Evolutionary conservation across 768 basidiomycete species (phyloP).

Genomic region (Agrocybe chaxingu): DNA sequence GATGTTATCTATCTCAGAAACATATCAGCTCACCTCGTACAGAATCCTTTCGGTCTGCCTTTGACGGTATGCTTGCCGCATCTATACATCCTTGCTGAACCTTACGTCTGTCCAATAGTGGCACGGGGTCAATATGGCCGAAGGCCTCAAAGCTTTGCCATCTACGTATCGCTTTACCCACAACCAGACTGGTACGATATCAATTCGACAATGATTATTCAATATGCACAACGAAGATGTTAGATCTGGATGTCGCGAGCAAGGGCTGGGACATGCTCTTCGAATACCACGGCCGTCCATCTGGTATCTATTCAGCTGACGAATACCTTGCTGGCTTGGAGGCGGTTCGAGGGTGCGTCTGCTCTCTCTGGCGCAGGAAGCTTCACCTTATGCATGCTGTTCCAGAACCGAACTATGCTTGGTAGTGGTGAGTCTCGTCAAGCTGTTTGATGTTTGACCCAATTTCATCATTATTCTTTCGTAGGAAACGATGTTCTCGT

Average conservation of each 20-base stretch:
- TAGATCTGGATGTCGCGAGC: conserved; percentile 49
- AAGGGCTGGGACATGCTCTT: conserved; percentile 53
- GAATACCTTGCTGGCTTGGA: conserved; percentile 56
- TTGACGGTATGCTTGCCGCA: conserved; percentile 26
- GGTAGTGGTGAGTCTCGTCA: conserved; percentile 38
- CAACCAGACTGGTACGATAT: conserved; percentile 45
- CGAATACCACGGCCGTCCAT: conserved; percentile 56
- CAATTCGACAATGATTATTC: background rate
- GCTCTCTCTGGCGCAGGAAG: background rate
- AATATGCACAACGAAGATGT: background rate
- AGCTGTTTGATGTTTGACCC: background rate
- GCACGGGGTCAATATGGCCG: conserved; percentile 60
- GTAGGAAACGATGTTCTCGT: conserved; percentile 63
- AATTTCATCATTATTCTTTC: background rate
- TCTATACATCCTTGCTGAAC: background rate
- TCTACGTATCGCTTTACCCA: conserved; percentile 53
- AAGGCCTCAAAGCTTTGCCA: conserved; percentile 53
- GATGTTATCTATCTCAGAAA: too few relatives aligned
- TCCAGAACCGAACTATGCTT: conserved; percentile 51
- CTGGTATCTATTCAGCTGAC: conserved; percentile 54
- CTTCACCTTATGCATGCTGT: background rate
- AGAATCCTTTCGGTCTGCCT: conserved; percentile 46
- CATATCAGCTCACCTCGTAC: background rate
- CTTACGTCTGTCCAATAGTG: conserved; percentile 27
- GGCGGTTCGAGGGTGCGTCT: conserved; percentile 46